Base-by-base conservation (phyloP, 306 rosid species). In the Macrotyloma uniflorum region DNA sequence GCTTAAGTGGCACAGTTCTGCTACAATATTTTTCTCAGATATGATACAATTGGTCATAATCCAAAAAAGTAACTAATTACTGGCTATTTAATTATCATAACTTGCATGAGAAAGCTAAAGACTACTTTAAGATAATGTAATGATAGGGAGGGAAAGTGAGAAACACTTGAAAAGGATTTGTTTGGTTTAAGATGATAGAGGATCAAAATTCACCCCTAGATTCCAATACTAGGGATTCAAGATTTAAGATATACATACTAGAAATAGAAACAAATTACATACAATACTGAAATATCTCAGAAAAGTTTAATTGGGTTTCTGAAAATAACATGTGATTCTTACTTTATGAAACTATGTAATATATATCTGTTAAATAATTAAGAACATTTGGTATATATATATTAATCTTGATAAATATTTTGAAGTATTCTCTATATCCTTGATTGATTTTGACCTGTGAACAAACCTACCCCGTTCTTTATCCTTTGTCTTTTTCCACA, bases 371-470 rank as follows among this genome's bases (percentile, higher is more conserved):
- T 26, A 15, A 59, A 28, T 28, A 14, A 26, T 58, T 28, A 0
- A 26, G 26, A 59, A 59, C 3, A 26, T 26, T 58, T 24, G 2
- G 35, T 20, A n/a, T n/a, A n/a, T n/a, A n/a, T n/a, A n/a, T 22
- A 22, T 57, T 57, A 57, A 5, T 57, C 8, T 12, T 57, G 16
- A 57, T 57, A 16, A 15, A 5, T 28, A 59, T 59, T 26, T 15
- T 28, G 4, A 59, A 16, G 8, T 24, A 24, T 59, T 59, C 5
- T 69, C 33, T n/a, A 26, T 65, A 38, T 80, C 35, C 51, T 78
- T 70, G 45, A 80, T 73, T 83, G 91, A 86, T 61, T 55, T 54
- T 35, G 96, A 90, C 89, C 38, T 78, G 35, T 84, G 74, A 82
- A 73, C 57, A 4, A 81, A 81, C 86, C 86, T 75, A 51, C 75